These are phyloP conservation scores for Celoporthe dispersa DNA, from an alignment of 2,329 filamentous ascomycete genomes.

Conservation along the genomic window DNA sequence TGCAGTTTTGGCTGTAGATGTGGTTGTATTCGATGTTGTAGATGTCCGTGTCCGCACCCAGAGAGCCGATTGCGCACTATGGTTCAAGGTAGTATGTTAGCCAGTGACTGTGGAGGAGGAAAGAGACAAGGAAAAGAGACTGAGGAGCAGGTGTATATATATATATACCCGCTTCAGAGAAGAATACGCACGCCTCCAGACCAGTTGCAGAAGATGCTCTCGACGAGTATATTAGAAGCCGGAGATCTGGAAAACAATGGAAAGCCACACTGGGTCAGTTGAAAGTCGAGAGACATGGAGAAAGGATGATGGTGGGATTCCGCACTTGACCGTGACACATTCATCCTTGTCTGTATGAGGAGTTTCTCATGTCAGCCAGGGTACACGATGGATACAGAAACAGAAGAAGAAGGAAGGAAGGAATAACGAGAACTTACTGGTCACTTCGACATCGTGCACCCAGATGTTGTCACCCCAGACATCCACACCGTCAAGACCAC, in stretches of 20 bases:
- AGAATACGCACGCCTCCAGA: slow-evolving; percentile 46
- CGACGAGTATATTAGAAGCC: slow-evolving; percentile 57
- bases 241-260: slow-evolving; percentile 39
- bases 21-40: slow-evolving; percentile 58
- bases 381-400: not conserved
- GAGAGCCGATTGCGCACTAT: slow-evolving; percentile 57
- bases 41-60: slow-evolving; percentile 51
- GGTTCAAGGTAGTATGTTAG: not conserved
- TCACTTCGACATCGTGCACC: slow-evolving; percentile 62
- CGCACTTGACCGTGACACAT: slow-evolving; percentile 43
- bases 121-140: not conserved
- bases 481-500: slow-evolving; percentile 60
- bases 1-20: slow-evolving; percentile 61
- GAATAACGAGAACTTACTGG: slow-evolving; percentile 38
- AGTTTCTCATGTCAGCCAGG: not conserved
- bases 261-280: not conserved
- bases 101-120: not conserved
- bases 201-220: slow-evolving; percentile 64
- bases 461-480: slow-evolving; percentile 58
- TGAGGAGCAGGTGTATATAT: no score
- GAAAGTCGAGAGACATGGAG: not conserved
- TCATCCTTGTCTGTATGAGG: slow-evolving; percentile 54
- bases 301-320: no score
- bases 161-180: not conserved
- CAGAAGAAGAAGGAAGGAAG: no score